Base-by-base conservation (phyloP, 23 red algal genomes). In the Gracilaria gracilis region DNA sequence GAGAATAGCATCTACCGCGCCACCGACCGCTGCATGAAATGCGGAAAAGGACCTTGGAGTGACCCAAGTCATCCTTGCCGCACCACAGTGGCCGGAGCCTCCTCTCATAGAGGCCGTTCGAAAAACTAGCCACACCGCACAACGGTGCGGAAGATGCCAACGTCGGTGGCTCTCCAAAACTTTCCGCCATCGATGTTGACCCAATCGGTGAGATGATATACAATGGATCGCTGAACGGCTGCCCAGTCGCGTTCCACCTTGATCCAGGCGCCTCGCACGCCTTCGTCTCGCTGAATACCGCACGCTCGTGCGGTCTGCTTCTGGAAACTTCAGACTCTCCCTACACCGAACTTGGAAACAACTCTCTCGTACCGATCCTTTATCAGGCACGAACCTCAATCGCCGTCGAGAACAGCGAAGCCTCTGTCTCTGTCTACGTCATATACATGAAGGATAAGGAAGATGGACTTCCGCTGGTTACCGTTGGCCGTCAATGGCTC, bases 261-360 rank as follows among this genome's bases (percentile, higher is more conserved):
- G 83, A 87, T 35, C 64, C 64, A 54, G 62, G 83, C 14, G 61
- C 83, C 31, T 35, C 64, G 11, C 64, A 87, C 39, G 83, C 32
- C 25, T 87, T 87, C 61, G 74, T 87, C 28, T 87, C 44, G 8
- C 0, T 16, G 16, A n/a, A 19, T 4, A 20, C 36, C 0, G 65
- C 65, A 15, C 65, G 35, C 4, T 7, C 4, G 12, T 70, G 23
- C 35, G 9, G 27, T 8, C 65, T 70, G 4, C 4, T 4, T 33
- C 65, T 70, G 12, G 34, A 2, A 9, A 4, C 65, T 70, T 70
- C 23, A 36, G 65, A 16, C 12, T 70, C 4, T 33, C 35, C 35
- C 35, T 35, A 35, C 35, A 70, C 65, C 9, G 65, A 70, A 34
- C 35, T 70, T 19, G 35, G 65, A 9, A 70, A 70, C 28, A 4